Conservation (phyloP, 176 grass and related monocot species). For the Oryza officinalis region DNA sequence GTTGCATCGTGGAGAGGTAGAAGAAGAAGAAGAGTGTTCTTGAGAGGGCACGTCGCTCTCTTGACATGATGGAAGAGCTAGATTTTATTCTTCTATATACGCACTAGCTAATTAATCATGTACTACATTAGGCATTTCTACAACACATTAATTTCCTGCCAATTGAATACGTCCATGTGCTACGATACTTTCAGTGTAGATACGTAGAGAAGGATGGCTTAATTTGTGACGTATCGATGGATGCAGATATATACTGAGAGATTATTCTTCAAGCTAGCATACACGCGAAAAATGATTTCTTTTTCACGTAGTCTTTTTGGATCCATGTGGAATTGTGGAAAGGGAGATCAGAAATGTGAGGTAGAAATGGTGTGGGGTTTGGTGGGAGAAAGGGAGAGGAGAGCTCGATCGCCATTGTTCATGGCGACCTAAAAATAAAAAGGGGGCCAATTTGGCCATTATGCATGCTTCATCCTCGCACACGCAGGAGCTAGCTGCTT, state of each 20-base stretch:
- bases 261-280: background rate
- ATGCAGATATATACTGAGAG: background rate
- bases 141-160: background rate
- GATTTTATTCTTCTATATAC: background rate
- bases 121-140: background rate
- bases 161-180: no score
- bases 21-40: background rate
- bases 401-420: background rate
- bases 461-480: no score
- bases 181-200: background rate
- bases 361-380: constrained; percentile 37
- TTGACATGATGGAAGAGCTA: constrained; percentile 27
- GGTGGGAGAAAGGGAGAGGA: constrained; percentile 68
- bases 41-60: constrained; percentile 24
- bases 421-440: constrained; percentile 29
- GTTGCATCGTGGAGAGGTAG: constrained; percentile 21
- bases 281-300: background rate
- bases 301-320: background rate
- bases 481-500: no score
- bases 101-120: background rate
- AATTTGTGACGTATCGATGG: background rate
- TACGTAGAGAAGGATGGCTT: background rate
- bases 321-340: background rate
- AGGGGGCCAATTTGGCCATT: background rate
- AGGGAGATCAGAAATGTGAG: background rate